These are phyloP conservation scores for Teunomyces kruisii DNA, from an alignment of 805 yeast species.

Conservation along the genomic window DNA sequence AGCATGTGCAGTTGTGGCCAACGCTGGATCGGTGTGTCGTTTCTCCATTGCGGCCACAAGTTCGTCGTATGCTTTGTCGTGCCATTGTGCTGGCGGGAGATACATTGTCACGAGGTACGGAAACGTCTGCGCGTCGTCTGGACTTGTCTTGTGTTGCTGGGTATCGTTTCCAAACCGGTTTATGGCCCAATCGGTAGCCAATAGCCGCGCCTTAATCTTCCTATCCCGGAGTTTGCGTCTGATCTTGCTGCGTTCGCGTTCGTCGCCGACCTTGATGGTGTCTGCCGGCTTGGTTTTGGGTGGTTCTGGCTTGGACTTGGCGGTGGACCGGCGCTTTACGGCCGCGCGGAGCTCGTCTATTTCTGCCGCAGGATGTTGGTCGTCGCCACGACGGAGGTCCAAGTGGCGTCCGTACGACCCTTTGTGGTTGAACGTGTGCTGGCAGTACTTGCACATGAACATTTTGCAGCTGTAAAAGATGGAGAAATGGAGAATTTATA, in stretches of 20 bases:
- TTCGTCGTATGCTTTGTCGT: neutral
- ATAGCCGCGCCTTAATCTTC: constrained; percentile 30
- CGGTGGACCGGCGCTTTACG: neutral
- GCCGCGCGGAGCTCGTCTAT: constrained; percentile 29
- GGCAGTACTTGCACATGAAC: constrained; percentile 50
- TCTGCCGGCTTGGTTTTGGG: neutral
- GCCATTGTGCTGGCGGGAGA: neutral
- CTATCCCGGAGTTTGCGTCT: constrained; percentile 48
- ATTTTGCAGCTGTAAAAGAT: neutral
- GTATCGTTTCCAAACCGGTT: neutral
- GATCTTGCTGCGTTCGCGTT: constrained; percentile 37
- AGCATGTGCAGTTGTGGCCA: neutral
- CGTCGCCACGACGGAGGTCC: constrained; percentile 54
- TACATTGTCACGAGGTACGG: neutral
- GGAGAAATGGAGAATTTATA: too few relatives aligned
- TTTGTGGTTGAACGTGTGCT: constrained; percentile 52
- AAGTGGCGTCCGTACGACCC: constrained; percentile 63
- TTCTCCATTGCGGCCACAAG: neutral
- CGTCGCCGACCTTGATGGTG: constrained; percentile 12
- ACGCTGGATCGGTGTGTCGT: neutral
- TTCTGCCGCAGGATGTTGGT: constrained; percentile 48
- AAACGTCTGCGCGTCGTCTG: too few relatives aligned
- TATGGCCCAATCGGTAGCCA: neutral
- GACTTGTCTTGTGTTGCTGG: too few relatives aligned
- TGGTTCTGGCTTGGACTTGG: neutral